Evolutionary conservation across 139 green algal genomes (phyloP).

Genomic region (Deuterostichococcus epilithicus): DNA sequence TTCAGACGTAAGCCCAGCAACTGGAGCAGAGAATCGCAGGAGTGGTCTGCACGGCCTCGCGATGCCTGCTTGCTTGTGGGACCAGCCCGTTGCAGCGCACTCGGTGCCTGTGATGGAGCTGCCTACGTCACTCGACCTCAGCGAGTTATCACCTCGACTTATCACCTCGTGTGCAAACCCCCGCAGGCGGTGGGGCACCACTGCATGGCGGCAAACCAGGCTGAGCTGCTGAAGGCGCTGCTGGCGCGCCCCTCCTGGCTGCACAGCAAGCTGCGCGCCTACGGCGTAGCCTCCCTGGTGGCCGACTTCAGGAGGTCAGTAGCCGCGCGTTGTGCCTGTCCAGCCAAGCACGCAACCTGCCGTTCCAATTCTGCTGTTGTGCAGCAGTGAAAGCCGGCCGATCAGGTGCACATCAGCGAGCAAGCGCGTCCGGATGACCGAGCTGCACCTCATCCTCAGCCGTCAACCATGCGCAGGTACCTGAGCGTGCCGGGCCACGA

Average conservation of each 20-base stretch:
- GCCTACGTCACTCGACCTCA: no score
- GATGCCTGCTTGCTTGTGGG: no score
- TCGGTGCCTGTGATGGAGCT: no score
- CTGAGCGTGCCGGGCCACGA: constrained; percentile 25
- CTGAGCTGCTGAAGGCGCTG: constrained; percentile 45
- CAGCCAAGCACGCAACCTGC: neutral
- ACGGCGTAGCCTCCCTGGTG: constrained; percentile 56
- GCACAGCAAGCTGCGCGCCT: constrained; percentile 70
- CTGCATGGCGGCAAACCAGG: constrained; percentile 40
- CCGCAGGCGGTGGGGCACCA: constrained; percentile 67
- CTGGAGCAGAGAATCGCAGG: no score
- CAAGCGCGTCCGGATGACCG: no score
- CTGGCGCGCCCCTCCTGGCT: constrained; percentile 68
- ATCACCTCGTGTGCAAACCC: no score
- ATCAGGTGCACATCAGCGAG: no score
- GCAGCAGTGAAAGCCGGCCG: no score
- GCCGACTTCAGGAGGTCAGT: constrained; percentile 67
- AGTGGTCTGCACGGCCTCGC: no score
- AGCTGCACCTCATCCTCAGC: neutral
- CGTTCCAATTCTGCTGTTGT: neutral
- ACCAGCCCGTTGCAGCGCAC: no score
- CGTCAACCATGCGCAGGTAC: constrained; percentile 19
- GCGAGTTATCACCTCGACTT: no score
- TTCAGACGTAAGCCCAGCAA: no score
- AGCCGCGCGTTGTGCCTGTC: neutral